Evolutionary conservation across 371 early-diverging fungal genomes (phyloP).

Genomic region (Rhizopus microsporus): DNA sequence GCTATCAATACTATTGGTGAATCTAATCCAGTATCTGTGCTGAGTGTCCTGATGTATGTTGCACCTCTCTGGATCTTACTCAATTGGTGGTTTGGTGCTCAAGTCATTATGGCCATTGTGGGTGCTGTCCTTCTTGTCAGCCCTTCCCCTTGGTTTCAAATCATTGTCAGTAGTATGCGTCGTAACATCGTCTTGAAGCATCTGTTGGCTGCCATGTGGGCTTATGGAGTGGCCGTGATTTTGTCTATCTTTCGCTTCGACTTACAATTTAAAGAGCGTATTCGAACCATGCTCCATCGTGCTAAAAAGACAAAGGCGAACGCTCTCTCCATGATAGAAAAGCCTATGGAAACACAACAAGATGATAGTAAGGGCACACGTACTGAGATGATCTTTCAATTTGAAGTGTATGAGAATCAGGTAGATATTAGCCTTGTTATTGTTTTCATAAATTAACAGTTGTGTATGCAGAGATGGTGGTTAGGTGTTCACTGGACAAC

Average conservation of each 20-base stretch:
- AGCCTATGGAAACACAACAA: constrained; percentile 4
- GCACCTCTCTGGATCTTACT: constrained; percentile 36
- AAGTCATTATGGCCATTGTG: constrained; percentile 20
- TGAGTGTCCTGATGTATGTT: constrained; percentile 33
- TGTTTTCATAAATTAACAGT: not conserved
- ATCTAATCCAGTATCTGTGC: constrained; percentile 20
- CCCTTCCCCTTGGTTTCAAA: constrained; percentile 32
- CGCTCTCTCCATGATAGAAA: constrained; percentile 7
- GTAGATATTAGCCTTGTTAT: constrained; percentile 8
- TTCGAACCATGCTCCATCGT: not conserved
- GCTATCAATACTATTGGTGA: constrained; percentile 25
- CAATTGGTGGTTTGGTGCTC: constrained; percentile 26
- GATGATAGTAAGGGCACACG: constrained; percentile 19
- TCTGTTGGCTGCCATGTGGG: constrained; percentile 28
- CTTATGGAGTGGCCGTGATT: constrained; percentile 33
- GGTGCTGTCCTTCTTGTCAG: constrained; percentile 23
- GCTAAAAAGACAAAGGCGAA: constrained; percentile 25
- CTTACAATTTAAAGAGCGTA: constrained; percentile 9
- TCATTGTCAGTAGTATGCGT: constrained; percentile 15
- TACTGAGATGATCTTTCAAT: constrained; percentile 49
- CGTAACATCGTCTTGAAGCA: constrained; percentile 26
- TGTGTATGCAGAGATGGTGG: constrained; percentile 41
- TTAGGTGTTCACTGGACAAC: constrained; percentile 50
- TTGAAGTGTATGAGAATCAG: constrained; percentile 52
- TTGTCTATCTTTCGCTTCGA: not conserved